A percentile compares a stretch with the other conserved stretches of the same genome.
These are phyloP conservation scores for Zanthoxylum bungeanum DNA, from an alignment of 345 rosid species.

Conservation along the genomic window DNA sequence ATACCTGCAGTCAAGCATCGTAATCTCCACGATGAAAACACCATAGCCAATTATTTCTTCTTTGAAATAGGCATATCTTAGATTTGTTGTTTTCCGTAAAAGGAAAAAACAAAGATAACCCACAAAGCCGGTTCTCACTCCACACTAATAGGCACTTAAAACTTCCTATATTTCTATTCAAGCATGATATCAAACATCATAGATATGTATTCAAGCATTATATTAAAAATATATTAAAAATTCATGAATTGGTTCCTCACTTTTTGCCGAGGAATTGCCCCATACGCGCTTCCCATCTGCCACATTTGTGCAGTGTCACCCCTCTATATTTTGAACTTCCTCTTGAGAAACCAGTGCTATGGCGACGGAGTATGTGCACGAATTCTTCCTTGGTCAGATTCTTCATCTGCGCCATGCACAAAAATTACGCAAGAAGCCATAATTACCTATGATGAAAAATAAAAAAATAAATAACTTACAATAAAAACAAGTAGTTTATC, in stretches of 20 bases:
- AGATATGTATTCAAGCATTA: conserved; percentile 4
- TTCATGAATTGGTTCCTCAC: conserved; percentile 45
- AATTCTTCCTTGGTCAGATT: conserved; percentile 80
- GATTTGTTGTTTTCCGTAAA: conserved; percentile 26
- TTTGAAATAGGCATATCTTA: conserved; percentile 32
- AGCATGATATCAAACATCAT: conserved; percentile 1
- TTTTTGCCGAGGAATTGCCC: conserved; percentile 97
- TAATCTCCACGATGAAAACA: conserved; percentile 61
- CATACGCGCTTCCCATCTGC: conserved; percentile 98
- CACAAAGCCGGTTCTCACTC: conserved; percentile 25
- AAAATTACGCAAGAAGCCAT: conserved; percentile 9
- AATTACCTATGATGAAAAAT: conserved; percentile 5
- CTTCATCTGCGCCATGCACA: conserved; percentile 49
- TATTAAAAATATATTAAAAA: conserved; percentile 15
- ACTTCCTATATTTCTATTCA: conserved; percentile 10
- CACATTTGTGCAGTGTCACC: conserved; percentile 89
- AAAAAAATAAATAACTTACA: no score
- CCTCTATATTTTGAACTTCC: conserved; percentile 95
- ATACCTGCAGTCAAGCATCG: conserved; percentile 97
- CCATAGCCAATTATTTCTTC: conserved; percentile 46
- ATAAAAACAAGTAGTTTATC: neutral
- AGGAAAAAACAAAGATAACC: no score
- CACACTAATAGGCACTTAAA: conserved; percentile 19
- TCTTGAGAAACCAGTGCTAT: conserved; percentile 91
- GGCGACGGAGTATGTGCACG: conserved; percentile 91